phyloP scores from a whole-genome alignment of 2,329 filamentous ascomycete species.

The Alternaria alternata region DNA sequence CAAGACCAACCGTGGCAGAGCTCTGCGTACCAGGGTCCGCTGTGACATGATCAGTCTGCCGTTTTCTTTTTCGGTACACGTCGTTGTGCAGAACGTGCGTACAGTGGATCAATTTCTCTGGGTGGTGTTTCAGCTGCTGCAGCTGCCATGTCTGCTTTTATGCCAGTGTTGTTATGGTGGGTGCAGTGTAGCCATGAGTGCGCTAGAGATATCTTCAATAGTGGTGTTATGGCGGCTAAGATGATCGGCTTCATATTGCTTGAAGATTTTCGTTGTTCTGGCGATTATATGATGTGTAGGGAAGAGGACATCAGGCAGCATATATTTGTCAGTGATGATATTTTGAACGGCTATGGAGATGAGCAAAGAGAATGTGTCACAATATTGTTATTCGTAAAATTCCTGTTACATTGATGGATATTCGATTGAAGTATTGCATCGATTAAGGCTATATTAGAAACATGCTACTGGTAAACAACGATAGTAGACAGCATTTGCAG shows the following conservation, averaged over 20 bases:
- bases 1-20: conserved; percentile 23
- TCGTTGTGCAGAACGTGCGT: background rate
- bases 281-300: too few species aligned
- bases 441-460: background rate
- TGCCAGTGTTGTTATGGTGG: conserved; percentile 31
- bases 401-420: background rate
- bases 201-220: conserved; percentile 22
- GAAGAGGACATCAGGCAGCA: background rate
- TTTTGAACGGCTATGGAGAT: background rate
- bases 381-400: background rate
- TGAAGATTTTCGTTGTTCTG: too few species aligned
- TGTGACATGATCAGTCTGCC: background rate
- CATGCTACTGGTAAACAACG: background rate
- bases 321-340: background rate
- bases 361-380: background rate
- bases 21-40: conserved; percentile 13
- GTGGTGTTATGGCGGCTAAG: background rate
- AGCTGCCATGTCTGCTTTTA: conserved; percentile 1
- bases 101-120: background rate
- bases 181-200: conserved; percentile 40
- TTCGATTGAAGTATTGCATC: too few species aligned
- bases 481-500: background rate
- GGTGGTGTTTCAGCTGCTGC: background rate
- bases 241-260: background rate
- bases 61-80: background rate